phyloP scores from a whole-genome alignment of 257 asterid genomes.

The Penstemon eatonii region DNA sequence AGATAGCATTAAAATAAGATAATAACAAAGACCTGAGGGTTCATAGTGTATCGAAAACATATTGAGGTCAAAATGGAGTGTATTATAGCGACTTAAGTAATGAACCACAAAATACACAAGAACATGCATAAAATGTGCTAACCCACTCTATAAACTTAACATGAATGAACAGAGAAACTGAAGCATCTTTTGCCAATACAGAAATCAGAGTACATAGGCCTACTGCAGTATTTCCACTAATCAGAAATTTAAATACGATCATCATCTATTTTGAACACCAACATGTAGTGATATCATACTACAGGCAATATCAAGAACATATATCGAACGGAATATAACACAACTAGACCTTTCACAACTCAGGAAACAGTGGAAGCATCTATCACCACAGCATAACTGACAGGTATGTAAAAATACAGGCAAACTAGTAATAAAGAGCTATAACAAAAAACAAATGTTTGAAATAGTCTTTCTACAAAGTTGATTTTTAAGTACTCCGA shows the following conservation, averaged over 20 bases:
- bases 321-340: not conserved
- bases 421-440: not conserved
- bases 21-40: not conserved
- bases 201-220: too few relatives aligned
- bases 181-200: not conserved
- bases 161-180: conserved; percentile 9
- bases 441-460: not conserved
- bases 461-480: not conserved
- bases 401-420: not conserved
- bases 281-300: conserved; percentile 6
- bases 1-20: not conserved
- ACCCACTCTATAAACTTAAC: not conserved
- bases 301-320: conserved; percentile 7
- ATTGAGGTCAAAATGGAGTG: not conserved
- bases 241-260: not conserved
- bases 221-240: not conserved
- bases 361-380: not conserved
- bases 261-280: not conserved
- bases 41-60: not conserved
- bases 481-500: not conserved
- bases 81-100: conserved; percentile 1
- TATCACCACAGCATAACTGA: not conserved
- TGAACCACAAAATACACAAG: conserved; percentile 16
- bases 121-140: not conserved
- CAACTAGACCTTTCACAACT: not conserved